phyloP scores from a whole-genome alignment of 352 stramenopile species.

The Globisporangium middletonii region DNA sequence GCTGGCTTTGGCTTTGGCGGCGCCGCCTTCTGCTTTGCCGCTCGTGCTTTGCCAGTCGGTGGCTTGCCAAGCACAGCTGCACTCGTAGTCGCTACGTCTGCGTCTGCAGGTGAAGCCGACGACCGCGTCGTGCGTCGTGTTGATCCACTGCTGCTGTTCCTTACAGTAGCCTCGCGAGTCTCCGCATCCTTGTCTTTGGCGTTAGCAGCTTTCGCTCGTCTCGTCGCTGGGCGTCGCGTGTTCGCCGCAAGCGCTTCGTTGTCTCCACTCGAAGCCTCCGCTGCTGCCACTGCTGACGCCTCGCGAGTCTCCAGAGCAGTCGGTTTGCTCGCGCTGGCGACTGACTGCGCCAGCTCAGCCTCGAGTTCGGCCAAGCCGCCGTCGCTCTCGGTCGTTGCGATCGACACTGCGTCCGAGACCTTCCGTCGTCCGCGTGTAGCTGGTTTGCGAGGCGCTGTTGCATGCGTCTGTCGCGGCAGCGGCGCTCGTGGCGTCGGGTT shows the following conservation, averaged over 20 bases:
- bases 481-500: neutral
- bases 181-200: too few species aligned
- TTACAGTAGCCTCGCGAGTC: too few species aligned
- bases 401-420: slow-evolving; percentile 13
- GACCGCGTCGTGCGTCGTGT: neutral
- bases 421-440: neutral
- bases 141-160: too few species aligned
- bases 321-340: too few species aligned
- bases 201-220: too few species aligned
- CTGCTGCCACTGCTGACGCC: neutral
- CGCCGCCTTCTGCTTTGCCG: neutral
- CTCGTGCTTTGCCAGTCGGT: neutral
- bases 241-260: too few species aligned
- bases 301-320: too few species aligned
- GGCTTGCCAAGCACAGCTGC: slow-evolving; percentile 1
- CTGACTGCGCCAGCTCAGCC: slow-evolving; percentile 15
- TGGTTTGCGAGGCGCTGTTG: neutral
- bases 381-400: slow-evolving; percentile 20
- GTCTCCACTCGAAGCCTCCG: too few species aligned
- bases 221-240: too few species aligned
- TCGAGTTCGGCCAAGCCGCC: slow-evolving; percentile 24
- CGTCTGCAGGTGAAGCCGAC: neutral
- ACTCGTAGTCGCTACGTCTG: neutral
- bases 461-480: too few species aligned
- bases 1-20: neutral